These are phyloP conservation scores for Cladosporium sp. DNA, from an alignment of 2,329 filamentous ascomycete species.

Conservation along the genomic window DNA sequence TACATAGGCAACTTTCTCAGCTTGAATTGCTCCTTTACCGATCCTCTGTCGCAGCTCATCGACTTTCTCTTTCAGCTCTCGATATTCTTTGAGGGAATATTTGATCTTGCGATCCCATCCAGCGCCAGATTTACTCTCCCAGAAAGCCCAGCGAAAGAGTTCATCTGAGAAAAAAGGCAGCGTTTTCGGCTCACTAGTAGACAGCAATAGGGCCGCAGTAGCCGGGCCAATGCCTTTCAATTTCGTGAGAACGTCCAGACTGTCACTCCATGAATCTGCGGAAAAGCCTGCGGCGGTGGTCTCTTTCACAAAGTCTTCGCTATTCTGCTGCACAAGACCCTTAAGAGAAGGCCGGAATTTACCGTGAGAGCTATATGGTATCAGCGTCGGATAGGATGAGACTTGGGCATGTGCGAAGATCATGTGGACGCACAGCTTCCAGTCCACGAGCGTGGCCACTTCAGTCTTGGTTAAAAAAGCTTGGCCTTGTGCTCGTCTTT, in stretches of 20 bases:
- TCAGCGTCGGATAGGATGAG: not conserved
- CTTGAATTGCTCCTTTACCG: conserved; percentile 57
- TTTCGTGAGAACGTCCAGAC: conserved; percentile 55
- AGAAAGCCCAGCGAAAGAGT: conserved; percentile 70
- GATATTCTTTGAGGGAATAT: conserved; percentile 71
- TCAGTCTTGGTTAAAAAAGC: conserved; percentile 56
- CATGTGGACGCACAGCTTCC: conserved; percentile 63
- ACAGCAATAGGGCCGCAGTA: conserved; percentile 72
- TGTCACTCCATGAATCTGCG: conserved; percentile 18
- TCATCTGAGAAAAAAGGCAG: conserved; percentile 81
- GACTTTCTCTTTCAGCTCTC: conserved; percentile 49
- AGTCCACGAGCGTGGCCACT: conserved; percentile 63
- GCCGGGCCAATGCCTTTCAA: conserved; percentile 78
- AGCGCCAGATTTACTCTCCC: conserved; percentile 40
- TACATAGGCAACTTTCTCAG: conserved; percentile 72
- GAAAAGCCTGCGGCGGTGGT: conserved; percentile 56
- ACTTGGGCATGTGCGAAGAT: not conserved
- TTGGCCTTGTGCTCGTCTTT: conserved; percentile 35
- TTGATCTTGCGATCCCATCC: conserved; percentile 58
- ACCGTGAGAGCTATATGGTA: conserved; percentile 47
- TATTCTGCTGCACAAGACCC: conserved; percentile 59
- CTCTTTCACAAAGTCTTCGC: conserved; percentile 46
- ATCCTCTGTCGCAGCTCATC: conserved; percentile 47
- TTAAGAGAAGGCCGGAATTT: conserved; percentile 51
- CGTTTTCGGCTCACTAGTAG: conserved; percentile 59